Evolutionary conservation across 2,329 filamentous ascomycete genomes (phyloP), one percentile per base, ranked within the genome.

Genomic region (Clathrospora elynae): DNA sequence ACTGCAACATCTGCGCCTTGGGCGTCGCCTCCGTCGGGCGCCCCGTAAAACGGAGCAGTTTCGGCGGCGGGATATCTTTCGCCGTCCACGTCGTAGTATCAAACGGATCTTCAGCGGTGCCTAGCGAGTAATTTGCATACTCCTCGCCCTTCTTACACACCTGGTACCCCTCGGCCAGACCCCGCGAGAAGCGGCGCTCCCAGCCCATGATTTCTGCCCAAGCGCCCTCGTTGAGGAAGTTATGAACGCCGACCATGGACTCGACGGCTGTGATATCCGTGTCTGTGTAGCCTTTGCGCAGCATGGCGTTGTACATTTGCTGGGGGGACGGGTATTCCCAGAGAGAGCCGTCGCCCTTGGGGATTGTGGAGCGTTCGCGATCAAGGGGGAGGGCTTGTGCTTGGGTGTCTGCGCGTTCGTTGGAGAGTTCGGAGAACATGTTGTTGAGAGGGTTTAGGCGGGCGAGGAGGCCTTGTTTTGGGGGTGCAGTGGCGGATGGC

Each of bases 291-390:
- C 93, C 93, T 73, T 99, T 99, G 53, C 93, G 86, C 49, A 97
- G 76, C 73, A 99, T 86, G 6, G 93, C 93, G 65, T 99, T 97
- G 78, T 97, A 99, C 93, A 99, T 99, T 73, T 99, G 93, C 75
- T 99, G 93, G 0, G 93, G 92, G 0, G 90, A 96, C 0, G 93
- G 93, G 67, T 99, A 99, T 72, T 97, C 93, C 93, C 93, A 99
- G 62, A 88, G 95, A 33, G 83, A 80, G 46, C 72, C 74, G 59
- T 87, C 84, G 61, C 88, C 89, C 57, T 87, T 87, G n/a, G 93
- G 93, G 58, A 99, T 99, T 1, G 91, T 90, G 1, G 89, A 95
- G 19, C 81, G 75, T 71, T 96, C 90, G 57, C 93, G 87, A 5
- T 84, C 81, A 2, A 91, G 87, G 0, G 91, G 88, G 1, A 99